phyloP scores from a whole-genome alignment of 2,329 filamentous ascomycete species.

The Colletotrichum gloeosporioides region DNA sequence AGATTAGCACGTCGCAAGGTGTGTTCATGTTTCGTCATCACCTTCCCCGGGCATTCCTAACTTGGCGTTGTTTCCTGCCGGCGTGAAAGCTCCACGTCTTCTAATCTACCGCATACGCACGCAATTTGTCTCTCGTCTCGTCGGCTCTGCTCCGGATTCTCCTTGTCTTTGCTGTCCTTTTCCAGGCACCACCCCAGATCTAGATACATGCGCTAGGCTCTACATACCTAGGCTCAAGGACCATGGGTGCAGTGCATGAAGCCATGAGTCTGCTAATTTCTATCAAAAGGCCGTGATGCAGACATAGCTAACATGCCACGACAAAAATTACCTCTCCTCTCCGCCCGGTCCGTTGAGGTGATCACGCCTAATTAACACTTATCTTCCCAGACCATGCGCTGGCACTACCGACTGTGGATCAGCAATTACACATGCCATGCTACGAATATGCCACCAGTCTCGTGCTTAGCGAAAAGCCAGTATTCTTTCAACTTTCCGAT shows the following conservation, averaged over 20 bases:
- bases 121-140: not conserved
- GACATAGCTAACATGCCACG: not conserved
- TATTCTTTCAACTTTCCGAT: not conserved
- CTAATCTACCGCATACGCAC: not conserved
- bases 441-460: not conserved
- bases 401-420: not conserved
- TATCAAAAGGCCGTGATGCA: not conserved
- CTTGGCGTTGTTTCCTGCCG: constrained; percentile 2
- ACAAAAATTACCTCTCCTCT: not conserved
- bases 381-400: not conserved
- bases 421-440: not conserved
- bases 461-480: not conserved
- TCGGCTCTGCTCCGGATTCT: not conserved
- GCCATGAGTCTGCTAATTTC: not conserved
- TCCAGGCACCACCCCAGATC: not conserved
- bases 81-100: not conserved
- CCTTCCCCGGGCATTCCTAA: not conserved
- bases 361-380: not conserved
- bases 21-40: not conserved
- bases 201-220: not conserved
- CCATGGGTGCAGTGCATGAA: not conserved
- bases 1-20: not conserved
- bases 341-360: not conserved
- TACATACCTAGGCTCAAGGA: not conserved
- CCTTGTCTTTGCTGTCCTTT: not conserved